Evolutionary conservation across 768 basidiomycete species (phyloP).

Genomic region (Amanita molliuscula): DNA sequence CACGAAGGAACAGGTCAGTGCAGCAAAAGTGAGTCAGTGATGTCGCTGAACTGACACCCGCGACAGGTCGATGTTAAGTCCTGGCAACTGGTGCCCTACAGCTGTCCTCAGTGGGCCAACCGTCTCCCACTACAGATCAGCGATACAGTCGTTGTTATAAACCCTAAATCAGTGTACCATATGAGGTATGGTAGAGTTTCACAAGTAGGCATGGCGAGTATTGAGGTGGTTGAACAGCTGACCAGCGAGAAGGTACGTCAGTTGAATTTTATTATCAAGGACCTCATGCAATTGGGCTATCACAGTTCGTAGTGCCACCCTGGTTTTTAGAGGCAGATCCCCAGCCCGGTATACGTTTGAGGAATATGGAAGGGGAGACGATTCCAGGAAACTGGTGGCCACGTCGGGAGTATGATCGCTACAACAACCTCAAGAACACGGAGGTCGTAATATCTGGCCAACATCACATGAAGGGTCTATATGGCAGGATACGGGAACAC

Average conservation of each 20-base stretch:
- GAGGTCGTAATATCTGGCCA: not conserved
- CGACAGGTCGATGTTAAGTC: not conserved
- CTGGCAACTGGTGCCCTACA: not conserved
- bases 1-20: not conserved
- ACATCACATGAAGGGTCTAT: not conserved
- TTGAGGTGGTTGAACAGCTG: not conserved
- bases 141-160: not conserved
- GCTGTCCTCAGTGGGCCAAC: not conserved
- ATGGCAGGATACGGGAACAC: not conserved
- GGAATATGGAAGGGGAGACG: not conserved
- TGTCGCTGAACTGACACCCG: too few species aligned
- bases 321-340: not conserved
- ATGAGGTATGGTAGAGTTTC: not conserved
- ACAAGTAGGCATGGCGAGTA: not conserved
- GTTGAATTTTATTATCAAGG: not conserved
- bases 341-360: not conserved
- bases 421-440: not conserved
- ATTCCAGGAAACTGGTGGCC: not conserved
- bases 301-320: not conserved
- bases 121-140: not conserved
- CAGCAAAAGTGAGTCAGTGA: not conserved
- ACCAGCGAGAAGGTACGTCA: not conserved
- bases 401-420: not conserved
- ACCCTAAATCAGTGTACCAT: not conserved
- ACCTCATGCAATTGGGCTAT: not conserved